Evolutionary conservation across 768 basidiomycete genomes (phyloP), one percentile per base, ranked within the genome.

Genomic region (Rhizopogon salebrosus): DNA sequence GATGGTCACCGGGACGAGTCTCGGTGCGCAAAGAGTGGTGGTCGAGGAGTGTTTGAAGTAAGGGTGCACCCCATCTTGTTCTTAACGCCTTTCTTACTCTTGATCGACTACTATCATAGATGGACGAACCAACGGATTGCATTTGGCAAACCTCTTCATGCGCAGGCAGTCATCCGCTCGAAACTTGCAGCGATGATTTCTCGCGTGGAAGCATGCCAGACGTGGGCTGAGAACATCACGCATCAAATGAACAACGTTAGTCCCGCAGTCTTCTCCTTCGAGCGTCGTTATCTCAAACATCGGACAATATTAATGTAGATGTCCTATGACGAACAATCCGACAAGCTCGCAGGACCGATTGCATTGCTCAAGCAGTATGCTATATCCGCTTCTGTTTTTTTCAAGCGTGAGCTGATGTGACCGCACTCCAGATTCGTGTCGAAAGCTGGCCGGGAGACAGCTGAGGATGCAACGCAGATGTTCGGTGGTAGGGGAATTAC

Each of bases 401-500:
- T n/a, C 13, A 3, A 9, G 31, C 20, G 11, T 20, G 3, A 18
- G 18, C 4, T 54, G 56, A 49, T 58, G 56, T 10, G 35, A 29
- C 48, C 31, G 37, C 16, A 41, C 11, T 51, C 16, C 57, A 89
- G 87, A 64, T 87, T 81, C 60, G 80, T 89, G 27, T 84, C 87
- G 10, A 74, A 78, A 36, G 76, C 80, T 26, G 68, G 71, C 23
- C 70, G 72, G 27, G 75, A 76, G 57, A 78, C 77, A 6, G 77
- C 80, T 9, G 68, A 75, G 75, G 90, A 92, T 55, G 85, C 90
- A 5, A 83, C 86, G 1, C 86, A 89, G 68, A 80, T 95, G 34
- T 95, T 95, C 53, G 94, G 93, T 49, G 95, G 95, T 16, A 81
- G 95, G 18, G 90, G 85, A 23, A 75, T 98, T 58, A 97, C 95